Evolutionary conservation across 2,329 filamentous ascomycete genomes (phyloP), one percentile per base, ranked within the genome.

Genomic region (Sphaerulina vaccinii): DNA sequence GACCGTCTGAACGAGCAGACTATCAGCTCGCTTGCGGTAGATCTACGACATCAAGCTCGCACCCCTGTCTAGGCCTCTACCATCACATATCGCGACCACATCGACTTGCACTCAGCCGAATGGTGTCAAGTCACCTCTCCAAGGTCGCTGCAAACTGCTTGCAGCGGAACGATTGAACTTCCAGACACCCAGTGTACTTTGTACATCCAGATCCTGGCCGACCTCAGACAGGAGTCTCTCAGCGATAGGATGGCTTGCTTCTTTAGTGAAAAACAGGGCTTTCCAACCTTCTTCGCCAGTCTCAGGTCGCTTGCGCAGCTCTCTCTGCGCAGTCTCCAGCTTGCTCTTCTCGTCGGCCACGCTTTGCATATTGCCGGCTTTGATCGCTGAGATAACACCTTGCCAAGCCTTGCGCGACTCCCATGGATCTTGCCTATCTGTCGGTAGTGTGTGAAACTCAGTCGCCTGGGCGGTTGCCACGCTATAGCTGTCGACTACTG

Each of bases 141-240:
- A 68, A n/a, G 65, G 66, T 38, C 61, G 58, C 42, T 63, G 49
- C 37, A 63, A 33, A 5, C 41, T 51, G 38, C 47, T 55, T 6
- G 73, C 77, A 59, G 75, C 77, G 50, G 73, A 66, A 48, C 73
- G 65, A 69, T 86, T 80, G 65, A 85, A 88, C 55, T 79, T 73
- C 85, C 85, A 88, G 27, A 88, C 75, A 1, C 85, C 85, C 49
- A 80, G 80, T 1, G 85, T 87, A 69, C 83, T 82, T 39, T 79
- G 77, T 32, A 76, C 71, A 52, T 86, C 83, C 19, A 82, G 61
- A 18, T 33, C 44, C 53, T 62, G 39, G 7, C 62, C 65, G 56
- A 74, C 67, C 56, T 74, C 59, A 32, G 49, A 50, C 39, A 65
- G 39, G 33, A 70, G 53, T 50, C 59, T 64, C 51, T 67, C 59